A percentile compares a stretch with the other conserved stretches of the same genome.
Conservation (phyloP, 805 yeast genomes). For the Myxozyma udenii region DNA sequence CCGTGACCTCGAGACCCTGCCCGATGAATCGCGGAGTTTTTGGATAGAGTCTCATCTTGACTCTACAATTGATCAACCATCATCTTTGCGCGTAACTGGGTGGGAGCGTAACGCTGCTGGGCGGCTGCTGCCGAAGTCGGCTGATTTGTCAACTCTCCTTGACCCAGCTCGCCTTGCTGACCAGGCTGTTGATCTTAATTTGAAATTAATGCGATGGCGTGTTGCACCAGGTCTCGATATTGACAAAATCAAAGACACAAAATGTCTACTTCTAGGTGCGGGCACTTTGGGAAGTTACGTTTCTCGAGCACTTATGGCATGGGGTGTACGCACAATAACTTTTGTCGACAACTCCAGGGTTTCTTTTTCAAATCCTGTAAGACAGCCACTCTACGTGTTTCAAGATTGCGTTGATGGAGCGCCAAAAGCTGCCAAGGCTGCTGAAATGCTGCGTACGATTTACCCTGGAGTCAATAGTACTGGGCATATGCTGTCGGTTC, state of each 20-base stretch:
- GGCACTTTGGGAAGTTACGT: conserved; percentile 96
- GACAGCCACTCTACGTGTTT: conserved; percentile 84
- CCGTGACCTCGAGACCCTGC: conserved; percentile 35
- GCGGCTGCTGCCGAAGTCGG: conserved; percentile 74
- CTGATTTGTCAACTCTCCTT: conserved; percentile 76
- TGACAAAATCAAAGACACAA: conserved; percentile 57
- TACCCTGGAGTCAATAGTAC: conserved; percentile 63
- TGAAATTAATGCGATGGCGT: conserved; percentile 96
- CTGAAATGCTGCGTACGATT: conserved; percentile 62
- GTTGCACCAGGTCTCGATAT: conserved; percentile 78
- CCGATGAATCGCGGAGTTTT: conserved; percentile 28
- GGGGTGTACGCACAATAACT: conserved; percentile 88
- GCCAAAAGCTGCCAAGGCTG: conserved; percentile 77
- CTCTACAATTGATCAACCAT: conserved; percentile 22
- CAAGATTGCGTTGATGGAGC: conserved; percentile 71
- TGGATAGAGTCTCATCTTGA: conserved; percentile 33
- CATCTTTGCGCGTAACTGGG: conserved; percentile 56
- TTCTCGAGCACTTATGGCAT: conserved; percentile 67
- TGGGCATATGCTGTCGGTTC: conserved; percentile 72
- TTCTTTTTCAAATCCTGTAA: conserved; percentile 90
- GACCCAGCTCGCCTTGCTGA: conserved; percentile 77
- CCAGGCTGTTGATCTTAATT: conserved; percentile 87
- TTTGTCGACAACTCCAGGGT: conserved; percentile 87
- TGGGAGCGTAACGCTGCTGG: conserved; percentile 78
- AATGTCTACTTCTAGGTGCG: conserved; percentile 81